Evolutionary conservation across 768 basidiomycete genomes (phyloP), one percentile per base, ranked within the genome.

Genomic region (Glaciozyma martinii): DNA sequence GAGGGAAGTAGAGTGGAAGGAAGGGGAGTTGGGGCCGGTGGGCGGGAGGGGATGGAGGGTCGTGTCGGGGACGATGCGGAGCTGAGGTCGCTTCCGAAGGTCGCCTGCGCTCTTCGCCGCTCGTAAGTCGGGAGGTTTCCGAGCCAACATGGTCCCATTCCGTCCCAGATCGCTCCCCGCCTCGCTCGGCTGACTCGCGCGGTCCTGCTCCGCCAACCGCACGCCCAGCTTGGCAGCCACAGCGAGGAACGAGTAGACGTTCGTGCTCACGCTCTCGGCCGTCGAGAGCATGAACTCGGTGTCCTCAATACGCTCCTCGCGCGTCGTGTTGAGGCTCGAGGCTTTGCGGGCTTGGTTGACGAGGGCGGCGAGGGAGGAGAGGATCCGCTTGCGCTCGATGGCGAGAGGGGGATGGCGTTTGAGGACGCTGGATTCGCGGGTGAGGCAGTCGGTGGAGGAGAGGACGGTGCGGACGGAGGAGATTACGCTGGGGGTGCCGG

Each of bases 391-490:
- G 50, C 94, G 85, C 73, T 90, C 88, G 61, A 85, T 81, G 5
- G 84, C 84, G 44, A 99, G 81, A 5, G 80, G 65, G 0, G 87
- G 83, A 71, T 84, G 85, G 54, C 78, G 80, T 68, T 81, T 83
- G 25, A 99, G 81, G 27, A 88, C 77, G 0, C 82, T 81, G 1
- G 90, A 86, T 68, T 94, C 90, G 53, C 89, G 86, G 47, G 85
- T 84, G 29, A 95, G 80, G 61, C 90, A 93, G 63, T 88, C 88
- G 21, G 90, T 85, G 16, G 86, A 83, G 33, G 85, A 83, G 52
- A 99, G 82, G 23, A 94, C 86, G 33, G 86, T 84, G 40, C 93
- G 87, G 55, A 98, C 90, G 60, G 89, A 90, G 18, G 90, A 91
- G 71, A 99, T 92, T 65, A 98, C 87, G 76, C 73, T 70, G 62